Percentiles rank a stretch among this genome's conserved stretches.
Evolutionary conservation across 768 basidiomycete species (phyloP).

Genomic region (Asterophora parasitica): DNA sequence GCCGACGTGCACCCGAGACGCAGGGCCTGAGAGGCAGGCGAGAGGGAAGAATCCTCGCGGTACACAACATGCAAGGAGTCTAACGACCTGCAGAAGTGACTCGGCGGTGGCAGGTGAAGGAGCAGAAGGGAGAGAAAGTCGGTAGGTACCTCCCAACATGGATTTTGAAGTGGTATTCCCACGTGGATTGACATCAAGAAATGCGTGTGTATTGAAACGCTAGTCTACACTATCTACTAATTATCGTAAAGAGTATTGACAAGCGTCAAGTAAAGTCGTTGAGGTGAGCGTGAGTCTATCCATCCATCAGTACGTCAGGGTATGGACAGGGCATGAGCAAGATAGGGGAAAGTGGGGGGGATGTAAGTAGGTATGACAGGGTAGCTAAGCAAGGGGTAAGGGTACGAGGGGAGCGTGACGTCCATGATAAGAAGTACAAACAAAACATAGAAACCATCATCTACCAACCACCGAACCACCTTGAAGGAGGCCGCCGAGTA

Average conservation of each 20-base stretch:
- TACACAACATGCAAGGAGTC: slow-evolving; percentile 13
- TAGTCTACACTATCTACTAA: slow-evolving; percentile 35
- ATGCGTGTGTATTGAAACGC: slow-evolving; percentile 13
- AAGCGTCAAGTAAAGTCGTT: slow-evolving; percentile 25
- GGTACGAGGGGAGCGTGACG: slow-evolving; percentile 9
- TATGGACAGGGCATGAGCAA: slow-evolving; percentile 6
- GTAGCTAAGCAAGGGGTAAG: slow-evolving; percentile 1
- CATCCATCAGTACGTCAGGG: slow-evolving; percentile 20
- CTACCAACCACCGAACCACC: slow-evolving; percentile 63
- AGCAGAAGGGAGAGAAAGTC: too few species aligned
- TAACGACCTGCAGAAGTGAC: not conserved
- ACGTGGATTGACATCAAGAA: slow-evolving; percentile 15
- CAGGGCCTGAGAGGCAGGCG: slow-evolving; percentile 6
- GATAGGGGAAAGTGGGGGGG: slow-evolving; percentile 8
- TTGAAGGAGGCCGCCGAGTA: slow-evolving; percentile 45
- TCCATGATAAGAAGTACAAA: slow-evolving; percentile 31
- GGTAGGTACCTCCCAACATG: too few species aligned
- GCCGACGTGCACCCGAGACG: slow-evolving; percentile 4
- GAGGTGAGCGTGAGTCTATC: slow-evolving; percentile 24
- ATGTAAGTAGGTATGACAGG: slow-evolving; percentile 8
- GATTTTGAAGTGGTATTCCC: slow-evolving; percentile 6
- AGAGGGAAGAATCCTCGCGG: slow-evolving; percentile 7
- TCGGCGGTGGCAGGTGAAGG: not conserved
- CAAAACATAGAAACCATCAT: slow-evolving; percentile 24
- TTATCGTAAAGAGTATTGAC: slow-evolving; percentile 18